Evolutionary conservation across 2,329 filamentous ascomycete genomes (phyloP), one percentile per base, ranked within the genome.

Genomic region (Blastomyces emzantsi): DNA sequence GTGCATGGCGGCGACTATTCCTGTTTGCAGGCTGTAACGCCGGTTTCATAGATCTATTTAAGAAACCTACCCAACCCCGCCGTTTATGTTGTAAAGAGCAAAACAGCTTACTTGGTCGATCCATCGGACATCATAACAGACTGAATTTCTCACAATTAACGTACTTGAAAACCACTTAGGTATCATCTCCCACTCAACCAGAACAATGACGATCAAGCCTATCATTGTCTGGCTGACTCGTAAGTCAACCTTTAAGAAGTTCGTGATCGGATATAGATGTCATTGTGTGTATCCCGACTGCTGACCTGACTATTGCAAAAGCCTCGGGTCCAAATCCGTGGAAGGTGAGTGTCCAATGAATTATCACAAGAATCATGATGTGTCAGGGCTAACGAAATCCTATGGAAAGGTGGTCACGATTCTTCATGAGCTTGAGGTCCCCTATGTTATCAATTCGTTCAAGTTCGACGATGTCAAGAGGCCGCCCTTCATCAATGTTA

Each of bases 401-500:
- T 56, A 36, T n/a, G 30, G 17, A 22, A 33, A 61, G 60, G 41
- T 52, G 9, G 33, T 54, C 17, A 61, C 49, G 6, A 41, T 61
- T 52, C 60, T 61, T n/a, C 22, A 61, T 52, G 60, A 61, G 39
- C 47, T 61, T 9, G 30, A 36, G 9, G 28, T 61, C 30, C 43
- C 60, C 22, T 61, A 61, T 47, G 47, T 52, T n/a, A 19, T 61
- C 9, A 52, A 61, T 11, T 52, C 39, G 13, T 39, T 61, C 22
- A 47, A 52, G 13, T 51, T 52, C 28, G 25, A 39, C 17, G 60
- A 61, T 25, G 22, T 61, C 19, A 52, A 52, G 30, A 30, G 33
- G 17, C 33, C 70, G 3, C 56, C 61, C 0, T 81, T 76, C 66
- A 66, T 75, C n/a, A 70, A 72, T 22, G 75, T 80, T 68, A 80